These are phyloP conservation scores for Tremella fuciformis DNA, from an alignment of 768 basidiomycete genomes.

Conservation along the genomic window DNA sequence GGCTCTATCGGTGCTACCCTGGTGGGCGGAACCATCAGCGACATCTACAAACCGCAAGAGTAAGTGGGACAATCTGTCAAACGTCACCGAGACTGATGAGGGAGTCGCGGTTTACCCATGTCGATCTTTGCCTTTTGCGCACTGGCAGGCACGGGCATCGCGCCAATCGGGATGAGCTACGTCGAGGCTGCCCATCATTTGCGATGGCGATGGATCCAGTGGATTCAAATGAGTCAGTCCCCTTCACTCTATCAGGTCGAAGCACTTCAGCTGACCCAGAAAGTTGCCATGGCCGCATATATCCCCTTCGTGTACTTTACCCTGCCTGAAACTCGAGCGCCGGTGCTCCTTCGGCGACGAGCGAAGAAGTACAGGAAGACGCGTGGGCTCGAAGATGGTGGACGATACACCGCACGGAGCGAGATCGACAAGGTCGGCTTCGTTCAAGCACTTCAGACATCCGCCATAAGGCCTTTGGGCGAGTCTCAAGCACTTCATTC, in stretches of 20 bases:
- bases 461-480: constrained; percentile 71
- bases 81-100: background rate
- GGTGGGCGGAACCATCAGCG: constrained; percentile 53
- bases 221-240: constrained; percentile 63
- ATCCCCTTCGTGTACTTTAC: constrained; percentile 58
- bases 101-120: constrained; percentile 75
- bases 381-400: constrained; percentile 58
- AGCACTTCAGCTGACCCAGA: background rate
- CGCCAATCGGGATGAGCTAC: constrained; percentile 61
- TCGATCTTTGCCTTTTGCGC: constrained; percentile 65
- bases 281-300: constrained; percentile 58
- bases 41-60: constrained; percentile 49
- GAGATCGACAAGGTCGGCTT: constrained; percentile 44
- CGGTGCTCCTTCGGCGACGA: constrained; percentile 66
- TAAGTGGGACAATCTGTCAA: constrained; percentile 17
- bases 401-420: constrained; percentile 40
- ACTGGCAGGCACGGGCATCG: constrained; percentile 63
- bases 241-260: background rate
- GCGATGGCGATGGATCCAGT: constrained; percentile 80
- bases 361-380: constrained; percentile 65
- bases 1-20: constrained; percentile 52
- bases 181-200: constrained; percentile 61
- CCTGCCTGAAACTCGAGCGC: constrained; percentile 69
- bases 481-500: constrained; percentile 42
- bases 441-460: constrained; percentile 62